phyloP scores from a whole-genome alignment of 2,329 filamentous ascomycete genomes.

The Xylariaceae sp. region DNA sequence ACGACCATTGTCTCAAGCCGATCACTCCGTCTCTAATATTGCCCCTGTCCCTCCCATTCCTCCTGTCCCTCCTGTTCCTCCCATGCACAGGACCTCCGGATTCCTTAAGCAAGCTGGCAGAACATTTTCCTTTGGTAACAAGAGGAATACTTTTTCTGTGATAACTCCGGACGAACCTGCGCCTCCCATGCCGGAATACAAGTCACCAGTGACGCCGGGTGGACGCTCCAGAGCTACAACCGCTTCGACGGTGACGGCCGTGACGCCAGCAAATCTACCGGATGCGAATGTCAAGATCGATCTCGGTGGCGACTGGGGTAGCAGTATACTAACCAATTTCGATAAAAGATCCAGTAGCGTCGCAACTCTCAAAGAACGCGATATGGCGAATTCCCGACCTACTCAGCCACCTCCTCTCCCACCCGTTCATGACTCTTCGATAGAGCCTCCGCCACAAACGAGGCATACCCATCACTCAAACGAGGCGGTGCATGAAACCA shows the following conservation, averaged over 20 bases:
- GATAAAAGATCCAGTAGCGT: conserved; percentile 49
- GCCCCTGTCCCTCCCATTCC: conserved; percentile 34
- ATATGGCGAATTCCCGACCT: conserved; percentile 41
- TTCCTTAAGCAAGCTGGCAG: conserved; percentile 53
- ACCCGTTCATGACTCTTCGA: conserved; percentile 40
- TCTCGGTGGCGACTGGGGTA: conserved; percentile 53
- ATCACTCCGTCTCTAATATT: conserved; percentile 25
- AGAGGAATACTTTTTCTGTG: conserved; percentile 40
- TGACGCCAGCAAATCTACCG: conserved; percentile 46
- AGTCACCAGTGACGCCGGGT: conserved; percentile 26
- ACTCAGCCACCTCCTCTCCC: conserved; percentile 44
- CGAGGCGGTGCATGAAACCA: conserved; percentile 42
- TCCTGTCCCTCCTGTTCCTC: conserved; percentile 31
- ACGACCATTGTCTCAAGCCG: conserved; percentile 33
- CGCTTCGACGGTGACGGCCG: conserved; percentile 48
- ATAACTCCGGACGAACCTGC: conserved; percentile 35
- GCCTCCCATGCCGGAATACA: conserved; percentile 35
- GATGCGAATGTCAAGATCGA: conserved; percentile 44
- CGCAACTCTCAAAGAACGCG: conserved; percentile 41
- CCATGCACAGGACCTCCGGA: conserved; percentile 44
- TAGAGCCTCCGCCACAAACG: conserved; percentile 46
- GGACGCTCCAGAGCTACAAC: conserved; percentile 46
- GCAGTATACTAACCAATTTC: conserved; percentile 50
- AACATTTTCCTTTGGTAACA: conserved; percentile 55
- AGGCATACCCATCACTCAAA: conserved; percentile 48